Base-by-base conservation (phyloP, 2,329 filamentous ascomycete genomes). In the Metarhizium rileyi region DNA sequence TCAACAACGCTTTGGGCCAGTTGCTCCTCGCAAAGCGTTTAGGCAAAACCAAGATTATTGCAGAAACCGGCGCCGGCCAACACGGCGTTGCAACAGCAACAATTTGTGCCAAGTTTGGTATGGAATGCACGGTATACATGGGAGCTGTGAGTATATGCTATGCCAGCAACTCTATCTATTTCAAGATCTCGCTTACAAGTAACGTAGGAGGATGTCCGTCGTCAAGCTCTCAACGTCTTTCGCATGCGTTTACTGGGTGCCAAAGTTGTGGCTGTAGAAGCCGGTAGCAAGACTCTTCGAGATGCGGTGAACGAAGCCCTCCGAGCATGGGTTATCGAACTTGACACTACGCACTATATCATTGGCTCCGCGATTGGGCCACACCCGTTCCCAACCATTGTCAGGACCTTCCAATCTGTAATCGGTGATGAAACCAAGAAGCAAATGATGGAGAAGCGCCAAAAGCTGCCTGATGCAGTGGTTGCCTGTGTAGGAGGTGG, bases 81-180 rank as follows among this genome's bases (percentile, higher is more conserved):
- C 93, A 98, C 69, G 93, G 93, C 73, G 93, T 98, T 35, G 93
- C 93, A 3, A 97, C 93, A 27, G 93, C 93, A 1, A 98, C 93
- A 0, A 90, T 97, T 23, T 97, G 93, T 62, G 93, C 93, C 63
- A 95, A 96, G 71, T 97, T 98, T 62, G 90, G 89, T 63, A 91
- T 98, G 90, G 86, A 91, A 66, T 98, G 93, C 66, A 95, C 90
- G 27, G 87, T 98, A 49, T 98, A 90, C 71, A 98, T 98, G 93
- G 93, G 93, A 60, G 90, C 90, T 44, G 72, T 75, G 65, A 66
- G 71, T 69, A 14, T 36, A 14, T 25, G 14, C 22, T 35, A 4
- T 8, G 2, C 16, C 26, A 16, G 27, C 16, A 38, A 4, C 10
- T 8, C 28, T 3, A n/a, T 30, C 16, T 16, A 14, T 30, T n/a